Evolutionary conservation across 2,329 filamentous ascomycete species (phyloP), one percentile per base, ranked within the genome.

Genomic region (Cordyceps militaris): DNA sequence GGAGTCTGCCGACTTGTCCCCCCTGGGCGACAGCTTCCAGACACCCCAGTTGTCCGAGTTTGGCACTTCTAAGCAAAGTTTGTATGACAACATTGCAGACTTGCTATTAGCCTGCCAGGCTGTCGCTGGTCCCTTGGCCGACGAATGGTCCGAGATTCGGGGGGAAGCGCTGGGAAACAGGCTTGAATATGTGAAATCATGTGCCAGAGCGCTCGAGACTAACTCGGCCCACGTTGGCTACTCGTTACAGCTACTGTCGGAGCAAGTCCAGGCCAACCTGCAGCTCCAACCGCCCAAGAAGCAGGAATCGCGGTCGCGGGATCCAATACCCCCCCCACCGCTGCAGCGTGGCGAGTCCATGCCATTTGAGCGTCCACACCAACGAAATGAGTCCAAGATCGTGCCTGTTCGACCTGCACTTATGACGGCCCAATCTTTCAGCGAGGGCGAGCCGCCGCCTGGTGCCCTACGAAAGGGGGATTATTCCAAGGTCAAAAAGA

Each of bases 71-170:
- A 97, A 97, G 73, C 94, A 99, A 71, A 89, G 88, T 64, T 79
- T 96, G 19, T 97, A 97, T 71, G 94, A 97, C 71, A 88, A 91
- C 59, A 88, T 96, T 57, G 92, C 91, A 9, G 94, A 97, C 69
- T 81, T 99, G 28, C 75, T 97, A 4, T 75, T 96, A 51, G 85
- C 87, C 59, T 97, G 92, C 66, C 94, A 99, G 72, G 85, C 89
- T 24, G 88, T 97, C n/a, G 89, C 91, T 6, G 90, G 90, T 9
- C 94, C 94, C 6, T 73, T 99, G 44, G 89, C 88, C 9, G 94
- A 99, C 69, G 94, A 99, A 73, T 99, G 94, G 94, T 85, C 92
- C 4, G 91, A 96, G 69, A 79, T 92, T n/a, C 85, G 91, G 44
- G 91, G 91, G 1, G 91, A 96, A 69, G 89, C 92, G 8, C 77